Percentiles rank a stretch among this genome's conserved stretches.
phyloP scores from a whole-genome alignment of 768 basidiomycete species.

The Mycena crocata region DNA sequence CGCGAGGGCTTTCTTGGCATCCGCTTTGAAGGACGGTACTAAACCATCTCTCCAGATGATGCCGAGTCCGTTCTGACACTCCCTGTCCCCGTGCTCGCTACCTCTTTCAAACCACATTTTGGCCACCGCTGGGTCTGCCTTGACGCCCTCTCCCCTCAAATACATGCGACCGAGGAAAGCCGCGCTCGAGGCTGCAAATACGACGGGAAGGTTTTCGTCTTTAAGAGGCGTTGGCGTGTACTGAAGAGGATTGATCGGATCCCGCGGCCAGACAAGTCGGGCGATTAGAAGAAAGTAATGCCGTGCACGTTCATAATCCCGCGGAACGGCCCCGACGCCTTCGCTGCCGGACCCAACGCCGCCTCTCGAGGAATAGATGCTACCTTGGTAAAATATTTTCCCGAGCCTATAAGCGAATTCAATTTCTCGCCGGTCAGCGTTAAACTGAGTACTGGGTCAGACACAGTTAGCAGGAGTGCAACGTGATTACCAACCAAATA shows the following conservation, averaged over 20 bases:
- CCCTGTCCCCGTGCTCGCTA: slow-evolving; percentile 81
- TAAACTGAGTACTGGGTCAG: slow-evolving; percentile 70
- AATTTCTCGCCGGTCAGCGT: slow-evolving; percentile 91
- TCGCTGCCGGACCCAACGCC: slow-evolving; percentile 91
- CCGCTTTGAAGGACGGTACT: slow-evolving; percentile 70
- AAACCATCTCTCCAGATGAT: slow-evolving; percentile 94
- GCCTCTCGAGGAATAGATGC: slow-evolving; percentile 82
- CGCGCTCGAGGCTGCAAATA: slow-evolving; percentile 82
- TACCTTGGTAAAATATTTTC: slow-evolving; percentile 97
- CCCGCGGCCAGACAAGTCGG: slow-evolving; percentile 88
- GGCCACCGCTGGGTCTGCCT: slow-evolving; percentile 77
- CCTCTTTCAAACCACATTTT: slow-evolving; percentile 97
- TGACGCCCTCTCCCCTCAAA: slow-evolving; percentile 91
- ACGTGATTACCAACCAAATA: slow-evolving; percentile 71
- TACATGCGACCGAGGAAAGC: slow-evolving; percentile 95
- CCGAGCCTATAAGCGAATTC: slow-evolving; percentile 93
- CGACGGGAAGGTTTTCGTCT: slow-evolving; percentile 63
- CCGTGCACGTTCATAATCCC: slow-evolving; percentile 80
- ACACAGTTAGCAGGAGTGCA: neutral
- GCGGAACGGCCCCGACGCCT: slow-evolving; percentile 89
- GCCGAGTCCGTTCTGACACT: slow-evolving; percentile 90
- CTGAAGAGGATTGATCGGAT: slow-evolving; percentile 68
- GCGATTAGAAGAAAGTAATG: slow-evolving; percentile 90
- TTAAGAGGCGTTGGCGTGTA: slow-evolving; percentile 55
- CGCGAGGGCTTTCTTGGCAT: slow-evolving; percentile 69